Evolutionary conservation across 257 asterid genomes (phyloP), one percentile per base, ranked within the genome.

Genomic region (Thymus quinquecostatus): DNA sequence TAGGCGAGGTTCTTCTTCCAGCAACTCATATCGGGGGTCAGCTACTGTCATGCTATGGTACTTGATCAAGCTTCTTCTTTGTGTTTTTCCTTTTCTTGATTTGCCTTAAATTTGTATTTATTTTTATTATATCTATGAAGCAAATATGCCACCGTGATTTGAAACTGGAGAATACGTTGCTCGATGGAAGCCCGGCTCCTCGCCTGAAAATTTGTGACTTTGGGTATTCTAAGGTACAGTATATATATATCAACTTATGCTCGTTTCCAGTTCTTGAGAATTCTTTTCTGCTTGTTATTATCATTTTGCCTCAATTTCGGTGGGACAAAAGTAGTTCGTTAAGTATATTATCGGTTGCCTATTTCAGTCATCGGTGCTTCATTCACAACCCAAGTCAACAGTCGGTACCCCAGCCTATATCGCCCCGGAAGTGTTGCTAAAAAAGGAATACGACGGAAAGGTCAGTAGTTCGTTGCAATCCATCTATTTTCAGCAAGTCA

Each of bases 361-460:
- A 77, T 78, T 73, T 75, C 81, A 95, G 98, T 95, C 99, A 13
- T 89, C 99, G 0, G 98, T 95, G 87, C 88, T 92, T 83, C 99
- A 95, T 82, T 95, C 99, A 58, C 99, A 95, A 77, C 99, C 99
- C n/a, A 95, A 95, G 79, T 95, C 99, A 60, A 95, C 99, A 56
- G 99, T 95, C 47, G 99, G 99, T 64, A 95, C 99, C n/a, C 98
- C 99, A 49, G 99, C 99, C 68, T 95, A 95, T 75, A 95, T 95
- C 60, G 99, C 99, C 34, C 99, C 99, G 0, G 99, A 95, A 71
- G 98, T 95, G 79, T 81, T 95, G 77, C 89, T 89, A 14, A 92
- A 95, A 80, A 95, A 92, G 81, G 99, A 95, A 84, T 95, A 95
- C 64, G 99, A 95, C 58, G 99, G 99, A 63, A 95, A 95, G 96